These are phyloP conservation scores for Adenanthera pavonina DNA, from an alignment of 306 rosid species.

Conservation along the genomic window DNA sequence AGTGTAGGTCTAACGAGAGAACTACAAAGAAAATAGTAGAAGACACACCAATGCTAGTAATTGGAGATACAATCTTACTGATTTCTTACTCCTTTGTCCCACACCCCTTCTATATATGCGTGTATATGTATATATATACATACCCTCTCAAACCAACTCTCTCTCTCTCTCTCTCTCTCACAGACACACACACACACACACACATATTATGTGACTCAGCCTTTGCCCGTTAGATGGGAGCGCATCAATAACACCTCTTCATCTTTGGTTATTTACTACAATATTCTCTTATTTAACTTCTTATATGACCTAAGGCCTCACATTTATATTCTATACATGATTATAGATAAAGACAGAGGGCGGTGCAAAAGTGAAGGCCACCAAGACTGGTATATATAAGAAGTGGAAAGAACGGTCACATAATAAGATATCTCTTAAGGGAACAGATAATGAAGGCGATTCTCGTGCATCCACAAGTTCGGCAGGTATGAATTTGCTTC, in stretches of 20 bases:
- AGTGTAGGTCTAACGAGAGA: no score
- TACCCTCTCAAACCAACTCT: no score
- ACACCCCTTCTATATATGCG: no score
- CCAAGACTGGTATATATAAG: slow-evolving; percentile 86
- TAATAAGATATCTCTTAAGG: slow-evolving; percentile 60
- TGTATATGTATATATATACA: no score
- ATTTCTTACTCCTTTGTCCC: no score
- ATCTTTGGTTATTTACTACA: neutral
- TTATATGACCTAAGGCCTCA: neutral
- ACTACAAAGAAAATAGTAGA: no score
- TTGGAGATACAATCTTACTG: no score
- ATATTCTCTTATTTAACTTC: slow-evolving; percentile 18
- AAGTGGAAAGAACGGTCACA: slow-evolving; percentile 90
- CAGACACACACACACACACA: no score
- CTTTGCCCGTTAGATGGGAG: no score
- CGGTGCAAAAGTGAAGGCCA: slow-evolving; percentile 80
- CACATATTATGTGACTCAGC: no score
- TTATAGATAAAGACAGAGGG: slow-evolving; percentile 86
- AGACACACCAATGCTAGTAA: no score
- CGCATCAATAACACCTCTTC: neutral
- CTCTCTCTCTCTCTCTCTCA: no score
- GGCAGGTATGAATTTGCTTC: slow-evolving; percentile 52
- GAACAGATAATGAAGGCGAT: slow-evolving; percentile 59
- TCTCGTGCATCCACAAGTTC: slow-evolving; percentile 49
- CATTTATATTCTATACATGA: slow-evolving; percentile 33